Base-by-base conservation (phyloP, 176 grass and related monocot genomes). In the Phoenix roebelenii region DNA sequence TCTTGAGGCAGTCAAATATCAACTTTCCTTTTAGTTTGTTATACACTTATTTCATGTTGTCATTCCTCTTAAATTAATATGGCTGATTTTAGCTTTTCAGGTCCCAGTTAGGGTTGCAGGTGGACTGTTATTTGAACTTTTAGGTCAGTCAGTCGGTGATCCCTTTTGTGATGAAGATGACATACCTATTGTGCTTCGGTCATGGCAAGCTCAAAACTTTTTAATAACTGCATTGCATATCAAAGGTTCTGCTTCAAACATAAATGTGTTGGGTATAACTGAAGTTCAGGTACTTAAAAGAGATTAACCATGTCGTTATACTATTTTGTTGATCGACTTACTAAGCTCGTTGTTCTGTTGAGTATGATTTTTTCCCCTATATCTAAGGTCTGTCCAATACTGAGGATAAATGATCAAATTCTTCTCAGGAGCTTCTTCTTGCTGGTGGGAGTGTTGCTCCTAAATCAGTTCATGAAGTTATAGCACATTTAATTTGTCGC, bases 241-340 rank as follows among this genome's bases (percentile, higher is more conserved):
- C 16, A 98, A 98, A 87, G 93, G 93, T 28, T 73, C 62, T 70
- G 73, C 87, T 49, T 68, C 81, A 0, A 89, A 76, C 67, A 64
- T 92, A 53, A 98, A 98, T 78, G 84, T 98, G 72, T 74, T 98
- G 76, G 88, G 93, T 50, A 78, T 98, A 66, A 98, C 93, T 89
- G 93, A 98, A 89, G 88, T 98, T 25, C 84, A 92, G 87, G 88
- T 98, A 92, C 15, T 9, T 73, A 49, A 28, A 59, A 25, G 5
- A 68, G 49, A 7, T 51, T 20, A 64, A 0, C 35, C 35, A 14
- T 44, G 35, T 44, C 3, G 6, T 1, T 44, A 44, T 44, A 44
- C 35, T 6, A 44, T 44, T 44, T 44, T 44, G 1, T 44, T 44
- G 35, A 44, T 44, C 1, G 7, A 44, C 0, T 44, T 12, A 3